Conservation (phyloP, 2,329 filamentous ascomycete genomes). For the Chaetomium olivaceum region DNA sequence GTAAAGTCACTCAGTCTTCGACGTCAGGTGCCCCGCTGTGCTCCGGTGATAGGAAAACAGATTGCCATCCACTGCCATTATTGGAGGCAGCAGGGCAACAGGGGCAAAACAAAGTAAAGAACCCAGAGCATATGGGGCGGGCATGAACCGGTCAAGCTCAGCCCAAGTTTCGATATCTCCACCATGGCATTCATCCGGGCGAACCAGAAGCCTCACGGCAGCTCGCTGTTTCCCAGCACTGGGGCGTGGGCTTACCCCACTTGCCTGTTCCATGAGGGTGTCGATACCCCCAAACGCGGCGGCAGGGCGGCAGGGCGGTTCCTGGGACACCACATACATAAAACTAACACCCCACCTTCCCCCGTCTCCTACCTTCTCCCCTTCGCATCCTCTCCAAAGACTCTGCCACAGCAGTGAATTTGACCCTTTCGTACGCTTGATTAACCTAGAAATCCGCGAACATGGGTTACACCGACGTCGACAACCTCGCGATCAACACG, state of each 20-base stretch:
- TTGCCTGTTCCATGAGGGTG: slow-evolving; percentile 23
- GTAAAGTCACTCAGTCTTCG: slow-evolving; percentile 13
- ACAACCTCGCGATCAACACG: slow-evolving; percentile 94
- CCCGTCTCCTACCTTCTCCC: slow-evolving; percentile 27
- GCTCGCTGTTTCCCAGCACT: slow-evolving; percentile 19
- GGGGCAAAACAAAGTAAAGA: slow-evolving; percentile 17
- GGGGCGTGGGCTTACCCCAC: slow-evolving; percentile 28
- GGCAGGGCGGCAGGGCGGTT: background rate
- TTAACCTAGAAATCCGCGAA: slow-evolving; percentile 42
- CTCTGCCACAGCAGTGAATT: slow-evolving; percentile 11
- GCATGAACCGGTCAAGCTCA: slow-evolving; percentile 22
- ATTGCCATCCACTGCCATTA: background rate
- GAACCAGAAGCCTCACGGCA: slow-evolving; percentile 30
- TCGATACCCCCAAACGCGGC: slow-evolving; percentile 27
- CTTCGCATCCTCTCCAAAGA: slow-evolving; percentile 24
- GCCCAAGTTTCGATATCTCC: slow-evolving; percentile 25
- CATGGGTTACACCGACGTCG: slow-evolving; percentile 88
- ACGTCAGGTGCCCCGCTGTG: slow-evolving; percentile 23
- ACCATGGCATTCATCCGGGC: slow-evolving; percentile 33
- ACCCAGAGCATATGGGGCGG: slow-evolving; percentile 13
- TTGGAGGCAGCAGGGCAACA: background rate
- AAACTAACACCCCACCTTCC: slow-evolving; percentile 34
- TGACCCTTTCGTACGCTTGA: slow-evolving; percentile 17
- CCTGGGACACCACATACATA: slow-evolving; percentile 28
- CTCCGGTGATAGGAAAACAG: slow-evolving; percentile 17